phyloP scores from a whole-genome alignment of 1,139 yeast species.

The Suhomyces bribrorum region DNA sequence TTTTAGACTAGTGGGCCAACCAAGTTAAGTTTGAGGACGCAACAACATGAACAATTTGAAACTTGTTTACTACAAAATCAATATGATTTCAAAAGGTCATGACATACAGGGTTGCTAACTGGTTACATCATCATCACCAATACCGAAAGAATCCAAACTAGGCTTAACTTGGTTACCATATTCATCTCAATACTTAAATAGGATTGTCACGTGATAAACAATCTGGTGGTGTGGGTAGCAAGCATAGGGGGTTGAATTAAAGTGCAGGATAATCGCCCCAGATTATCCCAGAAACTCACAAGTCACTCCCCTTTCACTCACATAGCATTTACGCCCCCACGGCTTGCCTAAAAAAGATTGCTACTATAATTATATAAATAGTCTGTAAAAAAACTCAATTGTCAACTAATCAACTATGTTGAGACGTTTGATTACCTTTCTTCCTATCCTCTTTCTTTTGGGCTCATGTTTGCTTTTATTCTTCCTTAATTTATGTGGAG shows the following conservation, averaged over 20 bases:
- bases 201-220: no score
- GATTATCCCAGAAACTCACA: no score
- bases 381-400: not conserved
- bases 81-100: not conserved
- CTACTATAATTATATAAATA: not conserved
- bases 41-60: no score
- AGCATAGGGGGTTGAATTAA: no score
- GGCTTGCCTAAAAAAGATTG: not conserved
- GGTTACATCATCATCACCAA: not conserved
- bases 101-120: not conserved
- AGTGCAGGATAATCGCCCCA: no score
- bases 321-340: not conserved
- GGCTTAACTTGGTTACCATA: no score
- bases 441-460: constrained; percentile 33
- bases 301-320: not conserved
- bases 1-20: not conserved
- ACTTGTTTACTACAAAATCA: not conserved
- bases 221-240: no score
- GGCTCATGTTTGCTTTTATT: constrained; percentile 57
- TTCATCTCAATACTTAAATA: no score
- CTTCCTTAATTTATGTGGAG: constrained; percentile 67
- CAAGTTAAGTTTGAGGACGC: not conserved
- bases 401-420: no score
- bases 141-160: no score
- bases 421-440: constrained; percentile 20